Evolutionary conservation across 768 basidiomycete genomes (phyloP).

Genomic region (Leucocoprinus sp.): DNA sequence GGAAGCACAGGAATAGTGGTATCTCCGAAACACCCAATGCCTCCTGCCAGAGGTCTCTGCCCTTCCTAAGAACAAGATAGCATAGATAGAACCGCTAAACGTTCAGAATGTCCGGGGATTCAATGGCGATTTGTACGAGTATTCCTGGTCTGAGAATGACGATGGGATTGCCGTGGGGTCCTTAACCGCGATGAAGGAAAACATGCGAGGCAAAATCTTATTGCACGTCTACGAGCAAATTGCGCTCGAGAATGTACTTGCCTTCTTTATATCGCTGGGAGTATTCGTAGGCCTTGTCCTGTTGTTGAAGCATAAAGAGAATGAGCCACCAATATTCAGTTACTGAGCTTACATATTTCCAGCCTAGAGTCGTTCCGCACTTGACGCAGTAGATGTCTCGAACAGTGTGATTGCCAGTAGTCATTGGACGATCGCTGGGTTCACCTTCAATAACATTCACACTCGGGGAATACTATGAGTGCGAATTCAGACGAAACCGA

Average conservation of each 20-base stretch:
- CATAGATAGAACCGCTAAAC: slow-evolving; percentile 14
- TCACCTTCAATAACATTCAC: slow-evolving; percentile 90
- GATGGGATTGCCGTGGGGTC: neutral
- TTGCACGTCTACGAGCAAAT: slow-evolving; percentile 81
- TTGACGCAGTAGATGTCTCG: slow-evolving; percentile 93
- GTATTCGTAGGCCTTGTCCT: slow-evolving; percentile 89
- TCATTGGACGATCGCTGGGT: slow-evolving; percentile 90
- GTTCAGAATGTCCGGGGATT: slow-evolving; percentile 20
- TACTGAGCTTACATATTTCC: slow-evolving; percentile 84
- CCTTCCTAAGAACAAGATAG: slow-evolving; percentile 11
- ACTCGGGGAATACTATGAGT: slow-evolving; percentile 30
- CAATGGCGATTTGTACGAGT: slow-evolving; percentile 10
- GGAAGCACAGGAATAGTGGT: slow-evolving; percentile 3
- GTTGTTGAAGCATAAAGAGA: slow-evolving; percentile 11
- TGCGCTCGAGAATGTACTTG: slow-evolving; percentile 95
- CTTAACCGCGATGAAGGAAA: slow-evolving; percentile 1
- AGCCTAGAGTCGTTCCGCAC: slow-evolving; percentile 80
- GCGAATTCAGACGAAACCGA: slow-evolving; percentile 1
- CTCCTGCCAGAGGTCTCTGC: slow-evolving; percentile 7
- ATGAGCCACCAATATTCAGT: slow-evolving; percentile 4
- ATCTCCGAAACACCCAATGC: neutral
- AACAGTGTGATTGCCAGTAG: slow-evolving; percentile 93
- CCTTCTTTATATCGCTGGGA: slow-evolving; percentile 98
- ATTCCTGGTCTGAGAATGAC: slow-evolving; percentile 15
- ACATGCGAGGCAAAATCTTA: slow-evolving; percentile 22